A percentile compares a stretch with the other conserved stretches of the same genome.
These are phyloP conservation scores for Ammopiptanthus mongolicus DNA, from an alignment of 306 rosid species.

Conservation along the genomic window DNA sequence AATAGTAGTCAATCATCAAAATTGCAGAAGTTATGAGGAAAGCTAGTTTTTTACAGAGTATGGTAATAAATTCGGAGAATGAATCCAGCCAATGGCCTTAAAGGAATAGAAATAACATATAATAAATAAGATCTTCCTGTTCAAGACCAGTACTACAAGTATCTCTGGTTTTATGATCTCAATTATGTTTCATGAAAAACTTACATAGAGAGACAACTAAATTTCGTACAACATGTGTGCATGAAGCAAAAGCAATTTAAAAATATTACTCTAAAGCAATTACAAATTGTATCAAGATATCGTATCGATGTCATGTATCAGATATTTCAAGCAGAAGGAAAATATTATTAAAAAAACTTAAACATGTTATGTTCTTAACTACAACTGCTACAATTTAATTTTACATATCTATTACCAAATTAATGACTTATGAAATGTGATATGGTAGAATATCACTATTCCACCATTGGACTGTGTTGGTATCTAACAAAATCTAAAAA, in stretches of 20 bases:
- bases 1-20: too few relatives aligned
- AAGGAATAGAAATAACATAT: not conserved
- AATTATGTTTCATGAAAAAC: not conserved
- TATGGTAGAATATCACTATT: constrained; percentile 10
- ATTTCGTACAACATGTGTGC: not conserved
- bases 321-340: not conserved
- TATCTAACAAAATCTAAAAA: not conserved
- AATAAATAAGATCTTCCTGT: not conserved
- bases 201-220: not conserved
- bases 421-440: not conserved
- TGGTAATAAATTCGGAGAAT: not conserved
- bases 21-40: not conserved
- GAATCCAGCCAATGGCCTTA: not conserved
- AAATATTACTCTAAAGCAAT: not conserved
- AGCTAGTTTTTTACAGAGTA: not conserved
- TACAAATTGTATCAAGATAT: not conserved
- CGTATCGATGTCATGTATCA: not conserved
- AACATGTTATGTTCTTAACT: not conserved
- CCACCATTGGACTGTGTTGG: not conserved
- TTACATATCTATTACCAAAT: constrained; percentile 11
- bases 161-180: not conserved
- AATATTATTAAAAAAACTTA: not conserved
- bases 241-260: not conserved
- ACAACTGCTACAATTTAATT: not conserved
- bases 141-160: not conserved